Conservation (phyloP, 75 land plant species). For the Picea glauca region DNA sequence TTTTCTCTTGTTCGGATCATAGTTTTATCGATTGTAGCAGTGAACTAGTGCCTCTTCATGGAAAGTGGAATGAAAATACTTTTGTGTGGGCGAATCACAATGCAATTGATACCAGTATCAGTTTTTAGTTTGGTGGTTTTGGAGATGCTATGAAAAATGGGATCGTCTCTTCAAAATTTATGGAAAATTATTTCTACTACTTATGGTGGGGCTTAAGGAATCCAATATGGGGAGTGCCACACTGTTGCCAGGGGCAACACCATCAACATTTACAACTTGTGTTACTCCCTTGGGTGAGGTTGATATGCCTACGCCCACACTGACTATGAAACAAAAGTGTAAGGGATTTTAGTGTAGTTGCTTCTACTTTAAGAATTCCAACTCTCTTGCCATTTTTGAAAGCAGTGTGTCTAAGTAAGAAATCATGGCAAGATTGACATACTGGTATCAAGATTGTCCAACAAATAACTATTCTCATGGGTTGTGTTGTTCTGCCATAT, state of each 20-base stretch:
- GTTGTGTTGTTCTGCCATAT: conserved; percentile 93
- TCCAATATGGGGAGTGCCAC: conserved; percentile 13
- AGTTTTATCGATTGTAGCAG: conserved; percentile 23
- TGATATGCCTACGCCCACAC: no score
- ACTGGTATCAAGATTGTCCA: conserved; percentile 95
- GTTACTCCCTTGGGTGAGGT: no score
- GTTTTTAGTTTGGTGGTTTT: conserved; percentile 59
- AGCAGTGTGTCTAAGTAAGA: conserved; percentile 96
- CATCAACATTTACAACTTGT: no score
- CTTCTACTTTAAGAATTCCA: conserved; percentile 90
- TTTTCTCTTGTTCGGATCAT: no score
- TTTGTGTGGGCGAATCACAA: conserved; percentile 28
- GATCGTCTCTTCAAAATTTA: conserved; percentile 38
- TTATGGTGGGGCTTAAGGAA: conserved; percentile 83
- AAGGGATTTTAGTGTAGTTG: conserved; percentile 48
- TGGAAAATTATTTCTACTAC: conserved; percentile 65
- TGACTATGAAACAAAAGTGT: no score
- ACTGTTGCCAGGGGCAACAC: no score
- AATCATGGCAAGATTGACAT: conserved; percentile 94
- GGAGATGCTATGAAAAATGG: conserved; percentile 37
- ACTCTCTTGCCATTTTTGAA: conserved; percentile 85
- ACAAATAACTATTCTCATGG: conserved; percentile 96
- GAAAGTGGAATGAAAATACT: conserved; percentile 36
- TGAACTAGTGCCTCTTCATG: neutral
- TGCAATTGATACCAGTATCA: conserved; percentile 10